Percentiles rank a stretch among this genome's conserved stretches.
Evolutionary conservation across 2,329 filamentous ascomycete genomes (phyloP).

Genomic region (Teratosphaeria epicoccoides): DNA sequence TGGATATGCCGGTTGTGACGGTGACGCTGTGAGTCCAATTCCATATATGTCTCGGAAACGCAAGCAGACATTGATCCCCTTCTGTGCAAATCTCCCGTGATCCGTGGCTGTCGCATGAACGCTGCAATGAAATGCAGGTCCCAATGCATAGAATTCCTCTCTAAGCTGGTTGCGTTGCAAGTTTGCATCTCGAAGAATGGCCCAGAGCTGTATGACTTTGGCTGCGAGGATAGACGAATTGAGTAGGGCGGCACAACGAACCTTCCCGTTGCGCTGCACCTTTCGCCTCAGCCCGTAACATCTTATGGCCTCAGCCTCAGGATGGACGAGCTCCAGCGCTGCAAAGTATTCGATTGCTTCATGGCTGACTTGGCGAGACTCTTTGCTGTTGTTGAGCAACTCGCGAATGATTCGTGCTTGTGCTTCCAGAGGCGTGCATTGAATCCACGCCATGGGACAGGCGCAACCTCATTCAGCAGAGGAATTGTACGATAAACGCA

Average conservation of each 20-base stretch:
- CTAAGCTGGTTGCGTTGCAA: background rate
- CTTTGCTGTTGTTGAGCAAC: background rate
- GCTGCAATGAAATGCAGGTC: background rate
- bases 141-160: background rate
- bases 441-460: too few relatives aligned
- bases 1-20: background rate
- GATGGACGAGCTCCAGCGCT: background rate
- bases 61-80: background rate
- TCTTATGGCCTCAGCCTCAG: background rate
- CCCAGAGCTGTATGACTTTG: background rate
- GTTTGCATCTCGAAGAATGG: background rate
- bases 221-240: background rate
- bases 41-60: background rate
- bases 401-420: background rate
- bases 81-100: background rate
- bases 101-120: background rate
- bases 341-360: background rate
- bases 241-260: background rate
- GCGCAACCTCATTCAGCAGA: too few relatives aligned
- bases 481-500: too few relatives aligned
- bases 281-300: background rate
- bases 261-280: background rate
- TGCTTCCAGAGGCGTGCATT: too few relatives aligned
- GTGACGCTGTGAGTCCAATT: background rate
- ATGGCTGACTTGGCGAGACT: background rate